phyloP scores from a whole-genome alignment of 78 protist species.

The Capsaspora owczarzaki region DNA sequence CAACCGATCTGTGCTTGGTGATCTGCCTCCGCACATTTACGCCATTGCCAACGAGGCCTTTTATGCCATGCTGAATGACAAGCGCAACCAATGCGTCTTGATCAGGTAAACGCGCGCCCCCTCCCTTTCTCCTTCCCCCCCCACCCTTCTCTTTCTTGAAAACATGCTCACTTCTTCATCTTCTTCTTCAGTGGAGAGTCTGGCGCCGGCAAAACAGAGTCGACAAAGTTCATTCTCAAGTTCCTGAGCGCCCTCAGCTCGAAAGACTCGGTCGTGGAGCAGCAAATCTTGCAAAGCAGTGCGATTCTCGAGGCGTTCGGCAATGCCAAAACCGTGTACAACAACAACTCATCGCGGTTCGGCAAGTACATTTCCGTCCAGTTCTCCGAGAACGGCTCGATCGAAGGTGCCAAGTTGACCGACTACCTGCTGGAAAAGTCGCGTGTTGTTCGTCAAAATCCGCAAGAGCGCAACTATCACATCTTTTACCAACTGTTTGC shows the following conservation, averaged over 20 bases:
- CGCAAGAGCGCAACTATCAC: slow-evolving; percentile 80
- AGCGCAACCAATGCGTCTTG: background rate
- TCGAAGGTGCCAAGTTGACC: slow-evolving; percentile 14
- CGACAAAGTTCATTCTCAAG: slow-evolving; percentile 33
- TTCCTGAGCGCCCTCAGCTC: background rate
- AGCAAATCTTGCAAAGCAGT: background rate
- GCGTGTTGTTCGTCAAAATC: slow-evolving; percentile 73
- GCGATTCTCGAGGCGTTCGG: slow-evolving; percentile 30
- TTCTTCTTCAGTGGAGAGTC: slow-evolving; percentile 46
- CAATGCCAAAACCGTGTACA: slow-evolving; percentile 43
- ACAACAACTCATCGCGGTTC: slow-evolving; percentile 20
- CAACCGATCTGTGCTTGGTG: slow-evolving; percentile 39
- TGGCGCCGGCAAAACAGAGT: slow-evolving; percentile 81
- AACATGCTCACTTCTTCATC: too few relatives aligned
- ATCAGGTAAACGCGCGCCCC: background rate
- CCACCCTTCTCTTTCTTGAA: too few relatives aligned
- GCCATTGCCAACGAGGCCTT: slow-evolving; percentile 22
- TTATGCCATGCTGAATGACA: background rate
- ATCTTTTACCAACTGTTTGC: slow-evolving; percentile 76
- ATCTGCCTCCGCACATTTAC: slow-evolving; percentile 43
- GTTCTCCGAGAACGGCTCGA: slow-evolving; percentile 43
- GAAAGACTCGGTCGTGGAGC: background rate
- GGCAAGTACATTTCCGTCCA: slow-evolving; percentile 65
- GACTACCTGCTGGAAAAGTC: slow-evolving; percentile 49
- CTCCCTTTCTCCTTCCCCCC: too few relatives aligned